These are phyloP conservation scores for Elsinoe ampelina DNA, from an alignment of 2,329 filamentous ascomycete species.

Conservation along the genomic window DNA sequence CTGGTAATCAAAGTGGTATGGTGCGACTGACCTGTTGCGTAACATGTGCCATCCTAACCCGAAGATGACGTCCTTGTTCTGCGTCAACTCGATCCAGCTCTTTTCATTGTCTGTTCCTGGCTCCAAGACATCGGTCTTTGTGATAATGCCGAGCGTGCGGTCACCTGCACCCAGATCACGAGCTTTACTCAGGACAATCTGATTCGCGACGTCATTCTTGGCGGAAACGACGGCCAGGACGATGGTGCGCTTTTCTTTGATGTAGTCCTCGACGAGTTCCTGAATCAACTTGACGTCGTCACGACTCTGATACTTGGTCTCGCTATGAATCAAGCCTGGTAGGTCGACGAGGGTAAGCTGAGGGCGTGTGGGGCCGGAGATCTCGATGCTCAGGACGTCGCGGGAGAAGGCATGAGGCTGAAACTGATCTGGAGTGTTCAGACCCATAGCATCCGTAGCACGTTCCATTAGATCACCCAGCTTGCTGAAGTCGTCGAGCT, in stretches of 20 bases:
- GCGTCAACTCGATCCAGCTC: conserved; percentile 32
- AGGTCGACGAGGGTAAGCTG: conserved; percentile 28
- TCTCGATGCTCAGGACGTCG: conserved; percentile 40
- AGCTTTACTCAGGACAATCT: conserved; percentile 46
- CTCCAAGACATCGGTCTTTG: conserved; percentile 43
- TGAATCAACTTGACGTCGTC: conserved; percentile 27
- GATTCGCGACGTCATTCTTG: conserved; percentile 44
- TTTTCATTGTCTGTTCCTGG: conserved; percentile 33
- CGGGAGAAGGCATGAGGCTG: conserved; percentile 32
- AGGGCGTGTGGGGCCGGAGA: conserved; percentile 36
- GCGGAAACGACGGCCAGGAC: conserved; percentile 33
- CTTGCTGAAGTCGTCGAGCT: conserved; percentile 30
- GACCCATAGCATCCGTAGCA: conserved; percentile 45
- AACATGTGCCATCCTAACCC: conserved; percentile 47
- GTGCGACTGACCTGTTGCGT: no score
- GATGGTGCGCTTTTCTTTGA: conserved; percentile 49
- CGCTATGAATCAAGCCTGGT: conserved; percentile 31
- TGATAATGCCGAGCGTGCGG: conserved; percentile 50
- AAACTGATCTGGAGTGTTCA: conserved; percentile 21
- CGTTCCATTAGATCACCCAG: conserved; percentile 43
- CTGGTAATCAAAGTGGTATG: no score
- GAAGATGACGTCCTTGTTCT: conserved; percentile 33
- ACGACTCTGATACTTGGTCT: conserved; percentile 24
- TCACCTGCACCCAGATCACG: conserved; percentile 33
- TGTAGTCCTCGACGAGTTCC: conserved; percentile 43